These are phyloP conservation scores for Penicillium sp. DNA, from an alignment of 2,329 filamentous ascomycete species.

Conservation along the genomic window DNA sequence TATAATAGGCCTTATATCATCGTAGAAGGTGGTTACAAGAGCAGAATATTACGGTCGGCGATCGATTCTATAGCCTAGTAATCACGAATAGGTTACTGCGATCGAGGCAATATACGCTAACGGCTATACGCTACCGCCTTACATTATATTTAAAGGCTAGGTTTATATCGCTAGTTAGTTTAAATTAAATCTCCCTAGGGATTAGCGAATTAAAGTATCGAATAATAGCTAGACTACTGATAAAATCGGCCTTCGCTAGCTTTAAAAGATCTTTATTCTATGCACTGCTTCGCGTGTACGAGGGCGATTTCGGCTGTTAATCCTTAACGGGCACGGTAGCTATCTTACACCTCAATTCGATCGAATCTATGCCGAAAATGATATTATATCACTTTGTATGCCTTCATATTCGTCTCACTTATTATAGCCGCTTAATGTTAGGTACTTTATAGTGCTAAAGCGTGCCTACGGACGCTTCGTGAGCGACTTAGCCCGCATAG, in stretches of 20 bases:
- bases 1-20: not conserved
- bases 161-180: slow-evolving; percentile 8
- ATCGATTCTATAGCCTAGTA: slow-evolving; percentile 5
- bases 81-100: slow-evolving; percentile 9
- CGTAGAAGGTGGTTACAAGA: slow-evolving; percentile 1
- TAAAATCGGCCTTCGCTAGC: too few relatives aligned
- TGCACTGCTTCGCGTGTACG: slow-evolving; percentile 15
- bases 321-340: slow-evolving; percentile 2
- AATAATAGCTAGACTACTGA: slow-evolving; percentile 37
- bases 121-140: slow-evolving; percentile 8
- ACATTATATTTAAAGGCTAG: slow-evolving; percentile 9
- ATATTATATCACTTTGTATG: slow-evolving; percentile 6
- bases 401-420: not conserved
- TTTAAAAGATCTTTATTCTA: slow-evolving; percentile 34
- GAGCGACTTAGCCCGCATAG: not conserved
- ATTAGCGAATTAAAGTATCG: slow-evolving; percentile 14
- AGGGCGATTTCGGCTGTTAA: not conserved
- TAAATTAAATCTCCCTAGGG: not conserved
- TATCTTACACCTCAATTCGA: slow-evolving; percentile 3
- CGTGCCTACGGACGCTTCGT: not conserved
- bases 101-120: slow-evolving; percentile 7
- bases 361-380: slow-evolving; percentile 2
- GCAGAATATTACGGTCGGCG: too few relatives aligned
- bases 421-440: slow-evolving; percentile 5
- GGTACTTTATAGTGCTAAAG: slow-evolving; percentile 5